These are phyloP conservation scores for Thuja plicata DNA, from an alignment of 83 land plant species.

Conservation along the genomic window DNA sequence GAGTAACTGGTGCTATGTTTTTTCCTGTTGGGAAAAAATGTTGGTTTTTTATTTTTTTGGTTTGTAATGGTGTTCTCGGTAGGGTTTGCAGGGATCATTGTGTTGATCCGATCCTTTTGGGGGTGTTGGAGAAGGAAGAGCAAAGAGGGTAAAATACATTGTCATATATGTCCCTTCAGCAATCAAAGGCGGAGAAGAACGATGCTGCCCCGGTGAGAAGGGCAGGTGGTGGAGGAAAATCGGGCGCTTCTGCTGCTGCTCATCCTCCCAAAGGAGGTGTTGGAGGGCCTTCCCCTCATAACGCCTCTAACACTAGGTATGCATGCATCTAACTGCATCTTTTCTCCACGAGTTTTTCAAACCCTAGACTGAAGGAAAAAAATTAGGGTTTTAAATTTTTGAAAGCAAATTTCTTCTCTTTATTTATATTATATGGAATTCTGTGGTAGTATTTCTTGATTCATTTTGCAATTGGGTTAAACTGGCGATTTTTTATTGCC, in stretches of 20 bases:
- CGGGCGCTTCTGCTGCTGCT: not conserved
- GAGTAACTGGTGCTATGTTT: not conserved
- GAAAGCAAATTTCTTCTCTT: not conserved
- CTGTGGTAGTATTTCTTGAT: not conserved
- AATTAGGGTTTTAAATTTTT: not conserved
- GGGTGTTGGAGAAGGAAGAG: not conserved
- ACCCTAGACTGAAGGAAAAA: not conserved
- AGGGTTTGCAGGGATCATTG: slow-evolving; percentile 13
- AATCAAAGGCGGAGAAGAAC: slow-evolving; percentile 9
- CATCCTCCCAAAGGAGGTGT: slow-evolving; percentile 9
- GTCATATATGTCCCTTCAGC: slow-evolving; percentile 14
- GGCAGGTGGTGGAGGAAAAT: slow-evolving; percentile 7
- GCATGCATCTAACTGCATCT: not conserved
- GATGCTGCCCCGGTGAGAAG: slow-evolving; percentile 2
- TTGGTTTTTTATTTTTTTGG: not conserved
- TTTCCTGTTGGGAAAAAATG: not conserved
- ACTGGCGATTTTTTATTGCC: not conserved
- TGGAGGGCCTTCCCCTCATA: slow-evolving; percentile 11
- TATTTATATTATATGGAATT: not conserved
- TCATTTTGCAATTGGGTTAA: not conserved
- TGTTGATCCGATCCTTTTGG: slow-evolving; percentile 1
- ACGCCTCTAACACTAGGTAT: slow-evolving; percentile 4
- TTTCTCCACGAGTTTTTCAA: not conserved
- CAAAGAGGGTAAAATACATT: slow-evolving; percentile 2
- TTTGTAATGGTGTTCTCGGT: not conserved